These are phyloP conservation scores for Blepharisma undulans DNA, from an alignment of 169 alveolate species.

Conservation along the genomic window DNA sequence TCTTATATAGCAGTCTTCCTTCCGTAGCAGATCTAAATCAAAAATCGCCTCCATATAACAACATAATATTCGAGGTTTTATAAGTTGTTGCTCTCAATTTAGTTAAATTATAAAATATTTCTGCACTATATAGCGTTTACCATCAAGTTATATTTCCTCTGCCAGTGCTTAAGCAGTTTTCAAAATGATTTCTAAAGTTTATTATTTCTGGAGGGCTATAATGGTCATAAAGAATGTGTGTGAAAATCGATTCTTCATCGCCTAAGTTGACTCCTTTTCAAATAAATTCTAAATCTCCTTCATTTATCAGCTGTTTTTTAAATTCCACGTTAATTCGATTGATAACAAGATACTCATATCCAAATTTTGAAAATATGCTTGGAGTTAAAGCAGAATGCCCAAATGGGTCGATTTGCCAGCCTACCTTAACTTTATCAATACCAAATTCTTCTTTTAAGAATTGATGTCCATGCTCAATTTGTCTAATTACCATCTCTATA, in stretches of 20 bases:
- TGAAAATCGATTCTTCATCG: neutral
- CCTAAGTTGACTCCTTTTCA: slow-evolving; percentile 53
- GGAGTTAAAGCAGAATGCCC: slow-evolving; percentile 82
- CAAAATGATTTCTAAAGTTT: neutral
- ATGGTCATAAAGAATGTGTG: slow-evolving; percentile 26
- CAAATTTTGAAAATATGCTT: slow-evolving; percentile 63
- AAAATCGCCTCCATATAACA: slow-evolving; percentile 16
- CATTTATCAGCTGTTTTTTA: slow-evolving; percentile 45
- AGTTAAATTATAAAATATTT: neutral
- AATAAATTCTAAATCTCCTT: slow-evolving; percentile 64
- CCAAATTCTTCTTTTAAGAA: slow-evolving; percentile 64
- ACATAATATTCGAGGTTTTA: neutral
- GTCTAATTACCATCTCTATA: slow-evolving; percentile 65
- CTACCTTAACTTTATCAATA: slow-evolving; percentile 68
- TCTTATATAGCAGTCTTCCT: neutral
- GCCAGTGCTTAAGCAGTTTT: neutral
- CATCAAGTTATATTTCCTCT: neutral
- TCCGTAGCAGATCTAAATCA: neutral
- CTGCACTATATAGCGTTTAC: neutral
- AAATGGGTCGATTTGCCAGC: slow-evolving; percentile 91
- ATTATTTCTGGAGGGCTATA: slow-evolving; percentile 13
- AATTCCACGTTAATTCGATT: slow-evolving; percentile 81
- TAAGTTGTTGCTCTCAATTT: neutral
- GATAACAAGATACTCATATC: slow-evolving; percentile 79
- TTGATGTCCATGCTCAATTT: slow-evolving; percentile 71